Base-by-base conservation (phyloP, 2,329 filamentous ascomycete genomes). In the Didymella pinodella region DNA sequence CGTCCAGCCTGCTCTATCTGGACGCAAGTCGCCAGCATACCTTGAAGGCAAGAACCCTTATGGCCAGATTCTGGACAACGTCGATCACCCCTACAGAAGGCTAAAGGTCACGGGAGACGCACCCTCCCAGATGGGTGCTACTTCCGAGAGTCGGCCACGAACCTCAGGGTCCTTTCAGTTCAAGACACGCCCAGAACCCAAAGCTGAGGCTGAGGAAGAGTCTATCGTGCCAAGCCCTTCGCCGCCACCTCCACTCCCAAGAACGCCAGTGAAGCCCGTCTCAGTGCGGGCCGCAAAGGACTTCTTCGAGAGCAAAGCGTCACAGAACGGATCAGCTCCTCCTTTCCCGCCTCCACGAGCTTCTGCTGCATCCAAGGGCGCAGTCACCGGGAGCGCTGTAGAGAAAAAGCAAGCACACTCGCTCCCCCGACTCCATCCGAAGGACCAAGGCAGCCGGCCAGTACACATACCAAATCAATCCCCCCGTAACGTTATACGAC, bases 1-100 rank as follows among this genome's bases (percentile, higher is more conserved):
- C 22, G 1, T 48, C 43, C 58, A 61, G 36, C 36, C 46, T 18
- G 34, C 50, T 46, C 40, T 47, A 44, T 11, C 59, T 45, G 61
- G 57, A 47, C 62, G 49, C n/a, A 72, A 66, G 51, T 61, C 64
- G 31, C 71, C 71, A 26, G 65, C 64, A 7, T 75, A 75, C 50
- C 64, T 75, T 14, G 65, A 65, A 45, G 69, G 69, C 18, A 76
- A 71, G 57, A 75, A 75, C 29, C 70, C 72, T 7, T 74, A 75
- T 59, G 73, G 71, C 36, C 64, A 65, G 34, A 65, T 76, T 22
- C 48, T 75, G 40, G 66, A 72, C 20, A 61, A 53, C 29, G 52
- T 63, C 48, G 62, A 70, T 8, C 65, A 67, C 50, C 62, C 67
- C 8, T 70, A 67, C 53, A 65, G 64, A 44, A 64, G 65, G 43